Evolutionary conservation across 2,329 filamentous ascomycete species (phyloP).

Genomic region (Exserohilum turcica): DNA sequence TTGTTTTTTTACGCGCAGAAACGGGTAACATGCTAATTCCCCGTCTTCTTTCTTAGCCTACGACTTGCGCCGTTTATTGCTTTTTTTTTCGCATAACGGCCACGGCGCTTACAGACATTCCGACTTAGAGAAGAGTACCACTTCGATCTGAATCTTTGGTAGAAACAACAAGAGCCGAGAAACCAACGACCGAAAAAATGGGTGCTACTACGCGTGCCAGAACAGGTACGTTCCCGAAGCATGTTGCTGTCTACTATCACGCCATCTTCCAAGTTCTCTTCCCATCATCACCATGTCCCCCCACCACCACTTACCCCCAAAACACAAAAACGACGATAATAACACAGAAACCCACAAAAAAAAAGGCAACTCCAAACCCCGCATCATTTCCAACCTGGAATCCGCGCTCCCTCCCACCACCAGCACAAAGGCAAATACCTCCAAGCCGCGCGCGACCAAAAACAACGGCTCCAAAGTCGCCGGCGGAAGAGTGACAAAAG

Average conservation of each 20-base stretch:
- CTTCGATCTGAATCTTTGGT: no score
- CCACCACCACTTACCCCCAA: neutral
- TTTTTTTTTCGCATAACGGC: no score
- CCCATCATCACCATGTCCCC: neutral
- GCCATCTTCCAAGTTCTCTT: neutral
- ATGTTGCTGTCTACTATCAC: no score
- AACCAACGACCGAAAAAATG: slow-evolving; percentile 17
- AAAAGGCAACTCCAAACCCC: slow-evolving; percentile 53
- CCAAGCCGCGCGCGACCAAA: slow-evolving; percentile 38
- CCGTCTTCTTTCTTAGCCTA: no score
- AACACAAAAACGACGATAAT: slow-evolving; percentile 40
- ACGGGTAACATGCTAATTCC: no score
- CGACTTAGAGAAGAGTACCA: no score
- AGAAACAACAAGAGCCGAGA: no score
- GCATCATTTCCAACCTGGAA: slow-evolving; percentile 58
- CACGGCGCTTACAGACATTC: no score
- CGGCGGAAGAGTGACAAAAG: slow-evolving; percentile 28
- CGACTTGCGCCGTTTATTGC: no score
- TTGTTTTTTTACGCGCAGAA: no score
- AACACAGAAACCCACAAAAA: neutral
- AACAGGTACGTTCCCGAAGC: slow-evolving; percentile 10
- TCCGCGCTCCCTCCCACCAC: slow-evolving; percentile 50
- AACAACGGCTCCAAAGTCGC: slow-evolving; percentile 28
- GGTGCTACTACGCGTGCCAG: slow-evolving; percentile 45
- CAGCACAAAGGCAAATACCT: slow-evolving; percentile 49